phyloP scores from a whole-genome alignment of 2,329 filamentous ascomycete genomes.

The Phialocephala subalpina region DNA sequence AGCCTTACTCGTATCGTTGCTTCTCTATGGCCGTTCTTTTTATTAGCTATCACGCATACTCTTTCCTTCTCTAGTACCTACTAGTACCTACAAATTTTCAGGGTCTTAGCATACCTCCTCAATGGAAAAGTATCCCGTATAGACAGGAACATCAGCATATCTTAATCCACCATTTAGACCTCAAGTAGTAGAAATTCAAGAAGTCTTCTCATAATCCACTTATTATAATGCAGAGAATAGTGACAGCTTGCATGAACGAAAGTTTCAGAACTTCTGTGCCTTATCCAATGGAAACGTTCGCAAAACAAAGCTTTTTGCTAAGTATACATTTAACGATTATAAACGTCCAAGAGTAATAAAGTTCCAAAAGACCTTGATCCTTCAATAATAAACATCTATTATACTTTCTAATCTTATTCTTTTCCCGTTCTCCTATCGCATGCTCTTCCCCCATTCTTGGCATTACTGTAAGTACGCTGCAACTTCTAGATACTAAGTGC shows the following conservation, averaged over 20 bases:
- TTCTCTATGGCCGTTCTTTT: not conserved
- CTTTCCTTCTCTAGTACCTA: conserved; percentile 8
- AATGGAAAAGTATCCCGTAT: not conserved
- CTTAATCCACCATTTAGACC: not conserved
- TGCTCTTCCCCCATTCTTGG: not conserved
- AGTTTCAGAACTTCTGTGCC: conserved; percentile 6
- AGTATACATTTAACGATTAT: not conserved
- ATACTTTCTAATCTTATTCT: not conserved
- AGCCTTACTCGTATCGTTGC: conserved; percentile 15
- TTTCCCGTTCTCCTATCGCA: not conserved
- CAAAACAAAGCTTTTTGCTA: not conserved
- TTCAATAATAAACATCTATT: not conserved
- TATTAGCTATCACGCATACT: not conserved
- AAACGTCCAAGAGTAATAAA: conserved; percentile 2
- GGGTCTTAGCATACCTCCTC: not conserved
- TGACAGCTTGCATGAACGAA: conserved; percentile 4
- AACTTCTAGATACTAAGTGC: not conserved
- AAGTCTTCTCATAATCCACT: not conserved
- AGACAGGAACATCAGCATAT: not conserved
- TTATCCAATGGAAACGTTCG: not conserved
- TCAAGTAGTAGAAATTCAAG: not conserved
- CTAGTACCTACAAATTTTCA: not conserved
- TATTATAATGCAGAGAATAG: not conserved
- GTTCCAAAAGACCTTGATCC: conserved; percentile 3
- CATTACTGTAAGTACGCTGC: not conserved